These are phyloP conservation scores for Aspergillus ochraceoroseus DNA, from an alignment of 2,329 filamentous ascomycete species.

Conservation along the genomic window DNA sequence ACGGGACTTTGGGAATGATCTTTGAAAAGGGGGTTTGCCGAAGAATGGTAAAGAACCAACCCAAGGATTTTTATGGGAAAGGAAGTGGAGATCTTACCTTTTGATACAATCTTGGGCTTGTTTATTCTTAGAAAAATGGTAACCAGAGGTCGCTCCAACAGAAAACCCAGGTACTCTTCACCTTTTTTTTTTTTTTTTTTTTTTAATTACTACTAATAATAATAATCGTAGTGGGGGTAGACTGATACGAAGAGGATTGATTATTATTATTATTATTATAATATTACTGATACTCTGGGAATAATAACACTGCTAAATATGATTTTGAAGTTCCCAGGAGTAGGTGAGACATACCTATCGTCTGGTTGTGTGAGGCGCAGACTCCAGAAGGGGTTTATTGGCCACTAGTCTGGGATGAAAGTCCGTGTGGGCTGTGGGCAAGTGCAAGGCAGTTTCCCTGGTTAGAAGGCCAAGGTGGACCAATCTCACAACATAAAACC, in stretches of 20 bases:
- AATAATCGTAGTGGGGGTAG: too few relatives aligned
- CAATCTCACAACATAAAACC: slow-evolving; percentile 28
- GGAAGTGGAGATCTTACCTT: too few relatives aligned
- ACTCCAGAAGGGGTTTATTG: slow-evolving; percentile 24
- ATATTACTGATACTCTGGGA: slow-evolving; percentile 4
- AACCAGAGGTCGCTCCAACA: too few relatives aligned
- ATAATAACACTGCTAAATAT: slow-evolving; percentile 9
- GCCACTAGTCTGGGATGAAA: slow-evolving; percentile 20
- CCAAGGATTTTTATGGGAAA: too few relatives aligned
- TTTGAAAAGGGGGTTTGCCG: too few relatives aligned
- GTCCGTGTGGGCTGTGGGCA: slow-evolving; percentile 11
- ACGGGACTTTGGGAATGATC: too few relatives aligned
- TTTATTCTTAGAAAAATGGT: not conserved
- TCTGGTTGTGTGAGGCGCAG: slow-evolving; percentile 22
- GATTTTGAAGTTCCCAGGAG: too few relatives aligned
- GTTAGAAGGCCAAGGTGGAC: slow-evolving; percentile 23
- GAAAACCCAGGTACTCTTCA: too few relatives aligned
- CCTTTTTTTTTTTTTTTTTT: too few relatives aligned
- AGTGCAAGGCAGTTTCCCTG: slow-evolving; percentile 27
- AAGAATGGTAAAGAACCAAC: too few relatives aligned
- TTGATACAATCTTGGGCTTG: too few relatives aligned
- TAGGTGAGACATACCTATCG: slow-evolving; percentile 24
- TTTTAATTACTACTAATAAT: not conserved
- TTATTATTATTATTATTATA: slow-evolving; percentile 5
- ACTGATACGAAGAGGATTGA: too few relatives aligned